phyloP scores from a whole-genome alignment of 192 early-diverging fungal species.

The Coemansia sp. region DNA sequence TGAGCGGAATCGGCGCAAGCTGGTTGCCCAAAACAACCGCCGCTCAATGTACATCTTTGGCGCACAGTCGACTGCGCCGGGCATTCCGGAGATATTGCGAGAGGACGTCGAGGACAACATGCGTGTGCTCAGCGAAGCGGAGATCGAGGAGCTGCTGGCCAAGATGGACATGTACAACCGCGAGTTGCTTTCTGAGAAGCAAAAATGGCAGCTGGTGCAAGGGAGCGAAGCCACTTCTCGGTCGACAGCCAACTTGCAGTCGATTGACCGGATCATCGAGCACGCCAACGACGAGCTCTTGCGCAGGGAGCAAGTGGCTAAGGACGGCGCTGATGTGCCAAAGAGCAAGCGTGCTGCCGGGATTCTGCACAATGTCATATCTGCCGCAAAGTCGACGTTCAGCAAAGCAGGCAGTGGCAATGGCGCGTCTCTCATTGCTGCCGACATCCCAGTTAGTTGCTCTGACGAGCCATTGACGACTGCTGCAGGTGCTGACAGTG shows the following conservation, averaged over 20 bases:
- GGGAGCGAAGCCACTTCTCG: neutral
- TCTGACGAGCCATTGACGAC: neutral
- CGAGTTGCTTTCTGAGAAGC: slow-evolving; percentile 44
- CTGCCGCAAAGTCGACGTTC: slow-evolving; percentile 40
- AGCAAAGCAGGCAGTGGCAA: slow-evolving; percentile 4
- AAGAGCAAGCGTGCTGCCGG: slow-evolving; percentile 14
- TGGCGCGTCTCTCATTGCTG: neutral
- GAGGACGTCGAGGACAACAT: slow-evolving; percentile 55
- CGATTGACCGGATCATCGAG: slow-evolving; percentile 38
- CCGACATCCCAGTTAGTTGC: neutral
- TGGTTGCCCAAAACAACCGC: slow-evolving; percentile 55
- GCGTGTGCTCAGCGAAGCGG: slow-evolving; percentile 43
- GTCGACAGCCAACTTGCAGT: slow-evolving; percentile 16
- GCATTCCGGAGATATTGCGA: slow-evolving; percentile 3
- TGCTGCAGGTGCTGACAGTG: neutral
- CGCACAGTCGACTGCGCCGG: neutral
- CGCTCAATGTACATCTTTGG: slow-evolving; percentile 46
- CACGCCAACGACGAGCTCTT: slow-evolving; percentile 45
- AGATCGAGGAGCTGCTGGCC: slow-evolving; percentile 41
- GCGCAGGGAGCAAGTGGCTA: slow-evolving; percentile 23
- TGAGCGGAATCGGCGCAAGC: slow-evolving; percentile 33
- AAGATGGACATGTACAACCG: slow-evolving; percentile 56
- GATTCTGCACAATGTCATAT: slow-evolving; percentile 39
- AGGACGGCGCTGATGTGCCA: neutral
- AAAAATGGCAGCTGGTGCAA: slow-evolving; percentile 25